phyloP scores from a whole-genome alignment of 441 rosid species.

The Pelargonium cotyledonis region DNA sequence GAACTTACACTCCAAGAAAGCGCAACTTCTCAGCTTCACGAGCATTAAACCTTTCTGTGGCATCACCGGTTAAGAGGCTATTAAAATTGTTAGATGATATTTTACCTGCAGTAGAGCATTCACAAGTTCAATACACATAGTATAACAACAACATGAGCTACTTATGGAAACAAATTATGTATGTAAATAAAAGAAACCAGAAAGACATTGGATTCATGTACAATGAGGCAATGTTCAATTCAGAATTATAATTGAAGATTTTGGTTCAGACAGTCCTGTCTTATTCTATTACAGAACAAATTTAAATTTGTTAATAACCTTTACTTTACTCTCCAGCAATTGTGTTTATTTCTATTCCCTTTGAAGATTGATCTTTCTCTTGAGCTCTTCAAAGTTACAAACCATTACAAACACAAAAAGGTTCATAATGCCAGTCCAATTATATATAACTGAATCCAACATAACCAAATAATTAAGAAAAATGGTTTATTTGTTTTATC shows the following conservation, averaged over 20 bases:
- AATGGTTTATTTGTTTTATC: not conserved
- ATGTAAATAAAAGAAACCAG: not conserved
- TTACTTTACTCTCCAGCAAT: not conserved
- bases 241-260: not conserved
- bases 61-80: conserved; percentile 41
- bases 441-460: not conserved
- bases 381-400: conserved; percentile 1
- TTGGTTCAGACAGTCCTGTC: conserved; percentile 2
- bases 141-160: not conserved
- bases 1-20: conserved; percentile 77
- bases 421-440: not conserved
- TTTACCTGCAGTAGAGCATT: conserved; percentile 38
- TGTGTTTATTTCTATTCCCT: not conserved
- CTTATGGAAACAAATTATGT: not conserved
- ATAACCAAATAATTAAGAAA: not conserved
- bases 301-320: not conserved
- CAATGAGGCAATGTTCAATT: not conserved
- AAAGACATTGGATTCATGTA: not conserved
- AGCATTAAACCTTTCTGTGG: conserved; percentile 55
- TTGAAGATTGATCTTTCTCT: not conserved
- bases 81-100: conserved; percentile 35
- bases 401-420: not conserved
- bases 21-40: conserved; percentile 74
- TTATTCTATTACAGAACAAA: not conserved
- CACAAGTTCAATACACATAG: conserved; percentile 12